Percentiles rank a stretch among this genome's conserved stretches.
Conservation (phyloP, 345 rosid genomes). For the Arabis alpina region DNA sequence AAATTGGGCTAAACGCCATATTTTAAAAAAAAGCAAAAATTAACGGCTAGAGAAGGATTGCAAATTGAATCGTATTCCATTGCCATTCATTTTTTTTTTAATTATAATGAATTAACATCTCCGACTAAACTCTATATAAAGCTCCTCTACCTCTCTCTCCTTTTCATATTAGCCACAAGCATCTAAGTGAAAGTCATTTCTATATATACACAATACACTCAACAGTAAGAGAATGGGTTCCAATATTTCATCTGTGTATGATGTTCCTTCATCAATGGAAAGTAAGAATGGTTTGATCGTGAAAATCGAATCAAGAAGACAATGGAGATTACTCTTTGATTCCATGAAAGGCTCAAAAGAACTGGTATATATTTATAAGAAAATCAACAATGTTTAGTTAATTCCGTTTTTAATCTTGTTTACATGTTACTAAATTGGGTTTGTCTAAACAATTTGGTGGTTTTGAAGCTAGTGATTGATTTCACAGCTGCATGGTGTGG, state of each 20-base stretch:
- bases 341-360: slow-evolving; percentile 59
- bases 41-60: slow-evolving; percentile 28
- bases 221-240: slow-evolving; percentile 40
- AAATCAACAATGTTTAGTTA: background rate
- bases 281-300: slow-evolving; percentile 36
- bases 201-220: background rate
- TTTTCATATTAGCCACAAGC: slow-evolving; percentile 20
- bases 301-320: slow-evolving; percentile 57
- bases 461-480: slow-evolving; percentile 68
- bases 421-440: slow-evolving; percentile 3
- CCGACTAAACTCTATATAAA: slow-evolving; percentile 30
- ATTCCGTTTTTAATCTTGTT: background rate
- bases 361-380: slow-evolving; percentile 50
- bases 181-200: slow-evolving; percentile 20
- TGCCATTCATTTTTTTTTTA: background rate
- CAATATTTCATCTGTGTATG: slow-evolving; percentile 39
- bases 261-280: slow-evolving; percentile 37
- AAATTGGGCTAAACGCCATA: slow-evolving; percentile 5
- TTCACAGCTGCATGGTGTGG: slow-evolving; percentile 88
- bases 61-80: slow-evolving; percentile 40
- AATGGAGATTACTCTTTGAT: slow-evolving; percentile 66
- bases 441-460: background rate
- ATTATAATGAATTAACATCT: background rate
- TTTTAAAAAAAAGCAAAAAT: background rate
- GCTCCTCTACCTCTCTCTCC: background rate